phyloP scores from a whole-genome alignment of 768 basidiomycete species.

The Asterophora lycoperdoides region DNA sequence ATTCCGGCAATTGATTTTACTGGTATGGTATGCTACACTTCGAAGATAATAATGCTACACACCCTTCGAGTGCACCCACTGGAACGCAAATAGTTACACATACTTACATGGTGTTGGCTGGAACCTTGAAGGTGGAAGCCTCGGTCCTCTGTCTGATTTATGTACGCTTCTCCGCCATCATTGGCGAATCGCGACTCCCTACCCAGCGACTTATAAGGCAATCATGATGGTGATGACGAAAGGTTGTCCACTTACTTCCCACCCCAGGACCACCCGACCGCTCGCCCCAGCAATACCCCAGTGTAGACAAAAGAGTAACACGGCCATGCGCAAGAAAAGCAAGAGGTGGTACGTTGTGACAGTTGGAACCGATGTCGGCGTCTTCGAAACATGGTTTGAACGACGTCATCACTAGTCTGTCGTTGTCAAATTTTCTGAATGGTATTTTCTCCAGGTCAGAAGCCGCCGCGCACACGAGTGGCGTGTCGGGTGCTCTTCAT shows the following conservation, averaged over 20 bases:
- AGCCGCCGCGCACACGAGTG: slow-evolving; percentile 37
- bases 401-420: background rate
- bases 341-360: slow-evolving; percentile 41
- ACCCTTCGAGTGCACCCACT: background rate
- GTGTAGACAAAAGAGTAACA: too few relatives aligned
- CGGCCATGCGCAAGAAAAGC: slow-evolving; percentile 26
- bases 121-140: too few relatives aligned
- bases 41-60: background rate
- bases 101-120: background rate
- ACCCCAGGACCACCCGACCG: too few relatives aligned
- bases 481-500: slow-evolving; percentile 37
- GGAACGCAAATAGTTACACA: background rate
- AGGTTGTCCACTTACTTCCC: too few relatives aligned
- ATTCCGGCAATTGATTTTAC: background rate
- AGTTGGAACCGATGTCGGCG: slow-evolving; percentile 33
- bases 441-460: slow-evolving; percentile 35
- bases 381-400: slow-evolving; percentile 39
- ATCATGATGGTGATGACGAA: too few relatives aligned
- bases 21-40: background rate
- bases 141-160: too few relatives aligned
- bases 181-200: too few relatives aligned
- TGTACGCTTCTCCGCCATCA: too few relatives aligned
- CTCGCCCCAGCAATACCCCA: too few relatives aligned
- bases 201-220: too few relatives aligned
- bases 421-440: background rate